A percentile compares a stretch with the other conserved stretches of the same genome.
These are phyloP conservation scores for Psidium guajava DNA, from an alignment of 345 rosid species.

Conservation along the genomic window DNA sequence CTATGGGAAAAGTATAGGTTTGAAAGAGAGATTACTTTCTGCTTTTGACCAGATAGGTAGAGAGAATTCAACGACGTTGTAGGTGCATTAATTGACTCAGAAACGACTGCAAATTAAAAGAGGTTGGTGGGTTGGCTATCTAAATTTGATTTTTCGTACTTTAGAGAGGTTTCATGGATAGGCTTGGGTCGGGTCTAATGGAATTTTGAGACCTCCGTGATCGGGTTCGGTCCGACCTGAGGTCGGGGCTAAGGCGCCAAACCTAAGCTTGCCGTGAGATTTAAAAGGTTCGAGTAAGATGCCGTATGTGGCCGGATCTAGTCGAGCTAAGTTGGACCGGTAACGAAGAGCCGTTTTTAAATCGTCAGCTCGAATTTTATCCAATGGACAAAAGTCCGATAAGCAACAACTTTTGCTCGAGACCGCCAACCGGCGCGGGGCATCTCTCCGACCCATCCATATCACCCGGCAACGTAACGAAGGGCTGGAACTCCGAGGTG, in stretches of 20 bases:
- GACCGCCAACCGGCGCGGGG: not conserved
- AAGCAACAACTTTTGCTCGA: not conserved
- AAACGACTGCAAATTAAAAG: not conserved
- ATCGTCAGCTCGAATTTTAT: not conserved
- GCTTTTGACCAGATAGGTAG: not conserved
- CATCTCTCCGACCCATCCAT: not conserved
- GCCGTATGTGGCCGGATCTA: rapidly evolving
- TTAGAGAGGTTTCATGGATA: not conserved
- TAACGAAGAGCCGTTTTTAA: not conserved
- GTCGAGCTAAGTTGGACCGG: not conserved
- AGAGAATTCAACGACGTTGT: not conserved
- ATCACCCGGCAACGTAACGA: not conserved
- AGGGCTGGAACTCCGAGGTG: not conserved
- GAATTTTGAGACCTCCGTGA: not conserved
- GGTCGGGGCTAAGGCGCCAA: not conserved
- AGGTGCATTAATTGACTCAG: not conserved
- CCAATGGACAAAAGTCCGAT: not conserved
- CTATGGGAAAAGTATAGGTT: not conserved
- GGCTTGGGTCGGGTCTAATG: not conserved
- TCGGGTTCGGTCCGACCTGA: not conserved
- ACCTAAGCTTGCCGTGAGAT: not conserved
- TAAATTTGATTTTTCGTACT: not conserved
- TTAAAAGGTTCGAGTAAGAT: not conserved
- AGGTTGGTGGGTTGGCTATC: not conserved
- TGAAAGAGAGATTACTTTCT: not conserved